phyloP scores from a whole-genome alignment of 2,329 filamentous ascomycete genomes.

The Dothiorella sarmentorum region DNA sequence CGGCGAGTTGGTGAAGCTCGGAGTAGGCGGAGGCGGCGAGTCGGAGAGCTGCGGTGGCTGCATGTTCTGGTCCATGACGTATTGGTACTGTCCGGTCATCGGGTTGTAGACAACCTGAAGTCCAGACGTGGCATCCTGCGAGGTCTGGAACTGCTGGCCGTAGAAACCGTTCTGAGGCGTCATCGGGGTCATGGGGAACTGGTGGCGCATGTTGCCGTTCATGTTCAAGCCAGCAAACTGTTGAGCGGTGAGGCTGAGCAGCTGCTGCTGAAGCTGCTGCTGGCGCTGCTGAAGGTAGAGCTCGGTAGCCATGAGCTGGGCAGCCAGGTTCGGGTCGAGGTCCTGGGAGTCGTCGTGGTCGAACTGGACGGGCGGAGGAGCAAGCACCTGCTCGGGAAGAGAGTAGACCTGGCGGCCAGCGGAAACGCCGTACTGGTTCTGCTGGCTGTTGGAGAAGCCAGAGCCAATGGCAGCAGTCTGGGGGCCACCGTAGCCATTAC shows the following conservation, averaged over 20 bases:
- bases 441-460: conserved; percentile 47
- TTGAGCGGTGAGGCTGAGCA: conserved; percentile 79
- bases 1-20: conserved; percentile 35
- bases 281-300: conserved; percentile 91
- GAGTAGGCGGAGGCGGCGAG: conserved; percentile 48
- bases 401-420: conserved; percentile 60
- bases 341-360: conserved; percentile 63
- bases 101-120: conserved; percentile 83
- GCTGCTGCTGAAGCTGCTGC: conserved; percentile 89
- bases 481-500: conserved; percentile 46
- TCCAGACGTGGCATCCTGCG: conserved; percentile 65
- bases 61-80: conserved; percentile 63
- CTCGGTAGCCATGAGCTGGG: conserved; percentile 86
- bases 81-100: conserved; percentile 76
- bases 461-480: conserved; percentile 60
- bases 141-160: conserved; percentile 63
- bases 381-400: conserved; percentile 78
- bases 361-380: conserved; percentile 76
- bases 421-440: conserved; percentile 45
- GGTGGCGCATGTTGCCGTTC: conserved; percentile 44
- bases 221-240: conserved; percentile 77
- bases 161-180: conserved; percentile 58
- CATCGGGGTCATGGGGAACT: conserved; percentile 50
- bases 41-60: conserved; percentile 37
- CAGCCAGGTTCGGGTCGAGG: conserved; percentile 83